Evolutionary conservation across 257 asterid species (phyloP).

Genomic region (Fraxinus excelsior): DNA sequence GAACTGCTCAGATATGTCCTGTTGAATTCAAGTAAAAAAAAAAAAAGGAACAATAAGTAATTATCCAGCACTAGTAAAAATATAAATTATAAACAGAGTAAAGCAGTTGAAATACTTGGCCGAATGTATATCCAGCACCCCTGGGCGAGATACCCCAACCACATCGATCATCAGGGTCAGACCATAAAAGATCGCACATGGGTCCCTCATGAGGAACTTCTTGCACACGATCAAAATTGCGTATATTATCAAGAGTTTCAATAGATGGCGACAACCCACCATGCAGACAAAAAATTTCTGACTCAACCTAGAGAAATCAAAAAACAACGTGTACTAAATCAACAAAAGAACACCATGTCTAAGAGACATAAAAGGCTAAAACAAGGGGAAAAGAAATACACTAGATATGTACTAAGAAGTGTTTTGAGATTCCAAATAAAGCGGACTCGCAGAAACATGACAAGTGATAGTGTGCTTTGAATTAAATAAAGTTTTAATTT

Average conservation of each 20-base stretch:
- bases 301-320: conserved; percentile 59
- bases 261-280: conserved; percentile 84
- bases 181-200: conserved; percentile 89
- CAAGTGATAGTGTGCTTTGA: neutral
- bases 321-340: neutral
- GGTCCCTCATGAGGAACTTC: conserved; percentile 91
- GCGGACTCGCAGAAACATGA: neutral
- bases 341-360: neutral
- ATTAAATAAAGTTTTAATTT: neutral
- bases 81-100: neutral
- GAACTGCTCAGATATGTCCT: conserved; percentile 88
- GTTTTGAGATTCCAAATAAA: neutral
- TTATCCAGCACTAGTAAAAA: conserved; percentile 9
- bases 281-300: conserved; percentile 25
- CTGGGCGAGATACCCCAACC: conserved; percentile 92
- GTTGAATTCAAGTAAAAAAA: conserved; percentile 30
- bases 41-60: neutral
- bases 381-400: neutral
- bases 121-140: conserved; percentile 90
- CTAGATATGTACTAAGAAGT: neutral
- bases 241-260: conserved; percentile 71
- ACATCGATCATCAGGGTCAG: conserved; percentile 85
- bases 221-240: conserved; percentile 79
- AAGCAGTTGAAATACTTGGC: conserved; percentile 54
- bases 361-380: neutral